Evolutionary conservation across 345 rosid genomes (phyloP).

Genomic region (Eucalyptus sideroxylon): DNA sequence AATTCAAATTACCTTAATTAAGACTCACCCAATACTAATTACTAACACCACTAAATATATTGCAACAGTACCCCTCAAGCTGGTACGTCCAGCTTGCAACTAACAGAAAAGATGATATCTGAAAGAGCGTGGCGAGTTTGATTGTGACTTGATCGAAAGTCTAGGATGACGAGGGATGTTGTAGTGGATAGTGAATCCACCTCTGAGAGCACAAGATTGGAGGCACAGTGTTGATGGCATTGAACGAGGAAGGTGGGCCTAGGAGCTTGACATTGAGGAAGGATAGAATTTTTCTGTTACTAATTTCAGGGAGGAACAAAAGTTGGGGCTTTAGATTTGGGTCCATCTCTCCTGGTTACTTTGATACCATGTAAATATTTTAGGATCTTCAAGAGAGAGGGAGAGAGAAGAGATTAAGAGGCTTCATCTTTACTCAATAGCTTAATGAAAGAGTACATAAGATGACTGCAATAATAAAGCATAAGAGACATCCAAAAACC

Average conservation of each 20-base stretch:
- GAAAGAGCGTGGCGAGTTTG: neutral
- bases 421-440: neutral
- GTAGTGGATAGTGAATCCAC: neutral
- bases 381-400: neutral
- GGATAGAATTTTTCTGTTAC: neutral
- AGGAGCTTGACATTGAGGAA: neutral
- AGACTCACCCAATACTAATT: neutral
- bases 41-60: neutral
- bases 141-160: neutral
- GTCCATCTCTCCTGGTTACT: neutral
- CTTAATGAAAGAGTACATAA: neutral
- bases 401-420: neutral
- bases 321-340: neutral
- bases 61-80: neutral
- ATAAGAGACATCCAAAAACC: neutral
- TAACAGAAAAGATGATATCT: neutral
- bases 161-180: neutral
- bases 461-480: neutral
- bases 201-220: neutral
- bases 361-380: neutral
- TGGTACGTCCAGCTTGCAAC: neutral
- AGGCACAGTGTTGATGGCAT: neutral
- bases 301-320: neutral
- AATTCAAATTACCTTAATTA: neutral
- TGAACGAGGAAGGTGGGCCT: neutral